Conservation (phyloP, 2,329 filamentous ascomycete genomes). For the Paecilomyces variotii region DNA sequence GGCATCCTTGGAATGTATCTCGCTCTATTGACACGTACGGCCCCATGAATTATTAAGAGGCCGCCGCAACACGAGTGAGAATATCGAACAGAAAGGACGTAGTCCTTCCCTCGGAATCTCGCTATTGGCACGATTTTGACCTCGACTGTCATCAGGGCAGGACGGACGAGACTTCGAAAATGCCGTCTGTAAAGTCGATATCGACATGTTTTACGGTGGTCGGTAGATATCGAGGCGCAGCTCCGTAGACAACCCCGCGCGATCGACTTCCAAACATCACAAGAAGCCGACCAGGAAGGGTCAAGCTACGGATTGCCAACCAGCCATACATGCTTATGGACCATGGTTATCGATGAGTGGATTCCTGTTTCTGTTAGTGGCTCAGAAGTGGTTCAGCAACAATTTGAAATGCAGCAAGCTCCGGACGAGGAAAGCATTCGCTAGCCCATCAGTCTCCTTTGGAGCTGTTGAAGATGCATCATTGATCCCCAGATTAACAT, state of each 20-base stretch:
- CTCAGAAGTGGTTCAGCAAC: not conserved
- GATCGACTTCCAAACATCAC: not conserved
- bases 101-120: conserved; percentile 16
- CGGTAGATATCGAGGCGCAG: not conserved
- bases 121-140: conserved; percentile 38
- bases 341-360: not conserved
- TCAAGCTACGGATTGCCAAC: not conserved
- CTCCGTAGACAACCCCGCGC: not conserved
- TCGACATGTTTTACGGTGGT: not conserved
- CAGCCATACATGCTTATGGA: not conserved
- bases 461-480: not conserved
- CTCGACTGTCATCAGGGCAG: conserved; percentile 33
- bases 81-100: conserved; percentile 16
- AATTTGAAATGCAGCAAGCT: not conserved
- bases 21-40: conserved; percentile 37
- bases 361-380: not conserved
- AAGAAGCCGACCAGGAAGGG: not conserved
- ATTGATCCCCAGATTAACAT: not conserved
- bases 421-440: not conserved
- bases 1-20: conserved; percentile 29
- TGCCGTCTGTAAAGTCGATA: conserved; percentile 18
- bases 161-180: conserved; percentile 39
- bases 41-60: conserved; percentile 22
- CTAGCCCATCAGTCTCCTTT: not conserved
- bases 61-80: conserved; percentile 39